Evolutionary conservation across 1,284 basidiomycete genomes (phyloP).

Genomic region (Boletus subluridellus): DNA sequence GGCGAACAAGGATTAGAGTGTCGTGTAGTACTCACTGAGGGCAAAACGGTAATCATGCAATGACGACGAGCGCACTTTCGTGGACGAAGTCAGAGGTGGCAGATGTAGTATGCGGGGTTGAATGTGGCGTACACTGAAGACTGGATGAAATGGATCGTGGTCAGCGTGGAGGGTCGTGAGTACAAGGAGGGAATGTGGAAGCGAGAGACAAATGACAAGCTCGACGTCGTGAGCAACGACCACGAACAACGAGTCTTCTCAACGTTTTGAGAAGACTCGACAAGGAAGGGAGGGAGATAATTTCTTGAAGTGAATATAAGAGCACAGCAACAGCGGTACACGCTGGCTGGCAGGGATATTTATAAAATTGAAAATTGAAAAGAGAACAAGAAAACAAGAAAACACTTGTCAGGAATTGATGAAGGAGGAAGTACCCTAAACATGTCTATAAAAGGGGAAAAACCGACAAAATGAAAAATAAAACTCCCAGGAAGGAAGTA

Average conservation of each 20-base stretch:
- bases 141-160: constrained; percentile 41
- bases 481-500: constrained; percentile 10
- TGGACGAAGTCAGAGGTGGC: constrained; percentile 17
- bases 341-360: constrained; percentile 14
- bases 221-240: constrained; percentile 32
- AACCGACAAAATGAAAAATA: constrained; percentile 7
- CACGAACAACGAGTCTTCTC: constrained; percentile 29
- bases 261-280: constrained; percentile 22
- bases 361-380: constrained; percentile 10
- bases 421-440: constrained; percentile 6
- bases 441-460: constrained; percentile 17
- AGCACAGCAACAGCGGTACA: constrained; percentile 25
- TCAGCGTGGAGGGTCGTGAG: constrained; percentile 56
- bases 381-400: constrained; percentile 2
- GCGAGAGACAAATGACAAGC: constrained; percentile 24
- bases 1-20: neutral
- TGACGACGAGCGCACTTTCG: constrained; percentile 21
- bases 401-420: constrained; percentile 7
- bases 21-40: constrained; percentile 21
- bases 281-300: constrained; percentile 26
- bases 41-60: constrained; percentile 30
- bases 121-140: constrained; percentile 35
- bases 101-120: constrained; percentile 10
- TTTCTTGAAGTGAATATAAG: constrained; percentile 32
- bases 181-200: constrained; percentile 31